Evolutionary conservation across 1,139 yeast species (phyloP).

Genomic region (Kodamaea ohmeri): DNA sequence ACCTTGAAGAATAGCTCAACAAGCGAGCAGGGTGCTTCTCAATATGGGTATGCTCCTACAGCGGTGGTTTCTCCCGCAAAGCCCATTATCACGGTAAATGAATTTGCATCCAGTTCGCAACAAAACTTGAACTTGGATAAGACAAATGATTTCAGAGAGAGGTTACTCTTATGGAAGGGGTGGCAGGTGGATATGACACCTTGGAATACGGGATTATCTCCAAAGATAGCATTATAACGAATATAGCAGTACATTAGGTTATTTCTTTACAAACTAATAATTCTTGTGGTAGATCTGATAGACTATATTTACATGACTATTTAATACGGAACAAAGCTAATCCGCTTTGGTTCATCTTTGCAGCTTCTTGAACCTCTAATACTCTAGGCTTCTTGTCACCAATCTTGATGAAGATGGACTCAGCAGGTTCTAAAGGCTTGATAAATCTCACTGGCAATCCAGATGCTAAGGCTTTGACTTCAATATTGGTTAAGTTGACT

Average conservation of each 20-base stretch:
- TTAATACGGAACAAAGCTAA: slow-evolving; percentile 79
- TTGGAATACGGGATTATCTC: slow-evolving; percentile 52
- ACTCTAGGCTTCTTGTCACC: slow-evolving; percentile 45
- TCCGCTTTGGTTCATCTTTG: slow-evolving; percentile 68
- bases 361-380: slow-evolving; percentile 81
- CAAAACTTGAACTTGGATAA: slow-evolving; percentile 24
- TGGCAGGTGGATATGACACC: slow-evolving; percentile 85
- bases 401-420: slow-evolving; percentile 66
- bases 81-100: slow-evolving; percentile 36
- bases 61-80: slow-evolving; percentile 27
- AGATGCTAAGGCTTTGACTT: slow-evolving; percentile 68
- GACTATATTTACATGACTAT: slow-evolving; percentile 24
- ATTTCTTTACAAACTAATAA: background rate
- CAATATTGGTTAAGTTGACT: slow-evolving; percentile 60
- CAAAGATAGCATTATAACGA: slow-evolving; percentile 26
- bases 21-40: slow-evolving; percentile 6
- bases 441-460: slow-evolving; percentile 76
- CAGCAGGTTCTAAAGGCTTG: slow-evolving; percentile 87
- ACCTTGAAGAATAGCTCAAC: slow-evolving; percentile 14
- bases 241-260: slow-evolving; percentile 1
- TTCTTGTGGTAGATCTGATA: slow-evolving; percentile 5
- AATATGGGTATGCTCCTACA: slow-evolving; percentile 9
- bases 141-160: slow-evolving; percentile 41
- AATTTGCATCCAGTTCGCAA: slow-evolving; percentile 33
- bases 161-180: slow-evolving; percentile 63